Conservation (phyloP, 2,329 filamentous ascomycete species). For the Ophiocordyceps australis region DNA sequence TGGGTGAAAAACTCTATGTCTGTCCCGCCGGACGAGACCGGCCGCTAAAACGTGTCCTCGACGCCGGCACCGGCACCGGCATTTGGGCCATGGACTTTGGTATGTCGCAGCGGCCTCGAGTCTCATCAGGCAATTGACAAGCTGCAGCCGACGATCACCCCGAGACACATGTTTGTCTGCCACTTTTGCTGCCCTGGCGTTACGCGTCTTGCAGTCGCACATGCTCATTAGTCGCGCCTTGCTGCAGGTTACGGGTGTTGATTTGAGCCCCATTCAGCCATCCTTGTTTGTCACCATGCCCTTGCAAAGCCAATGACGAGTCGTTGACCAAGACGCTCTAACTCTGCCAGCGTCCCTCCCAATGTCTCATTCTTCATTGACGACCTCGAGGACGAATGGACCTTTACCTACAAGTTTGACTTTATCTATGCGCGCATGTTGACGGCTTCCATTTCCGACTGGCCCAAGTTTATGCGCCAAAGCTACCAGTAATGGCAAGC, state of each 20-base stretch:
- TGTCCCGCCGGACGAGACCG: slow-evolving; percentile 8
- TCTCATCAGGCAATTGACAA: background rate
- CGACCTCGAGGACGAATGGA: slow-evolving; percentile 22
- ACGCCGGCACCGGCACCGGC: slow-evolving; percentile 30
- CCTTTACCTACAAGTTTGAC: slow-evolving; percentile 18
- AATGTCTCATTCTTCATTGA: slow-evolving; percentile 30
- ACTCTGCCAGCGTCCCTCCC: slow-evolving; percentile 18
- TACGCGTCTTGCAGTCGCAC: background rate
- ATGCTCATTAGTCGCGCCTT: too few relatives aligned
- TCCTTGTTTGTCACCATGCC: slow-evolving; percentile 8
- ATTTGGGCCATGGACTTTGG: slow-evolving; percentile 26
- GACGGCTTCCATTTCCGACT: slow-evolving; percentile 15
- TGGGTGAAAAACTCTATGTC: slow-evolving; percentile 11
- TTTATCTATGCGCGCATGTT: slow-evolving; percentile 21
- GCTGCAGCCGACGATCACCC: slow-evolving; percentile 11
- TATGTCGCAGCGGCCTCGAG: background rate
- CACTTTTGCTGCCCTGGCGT: background rate
- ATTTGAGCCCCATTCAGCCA: slow-evolving; percentile 23
- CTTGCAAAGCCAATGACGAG: too few relatives aligned
- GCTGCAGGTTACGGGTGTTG: slow-evolving; percentile 19
- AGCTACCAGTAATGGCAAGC: slow-evolving; percentile 9
- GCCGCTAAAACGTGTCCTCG: slow-evolving; percentile 15
- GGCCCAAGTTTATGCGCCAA: slow-evolving; percentile 16
- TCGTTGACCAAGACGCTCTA: background rate
- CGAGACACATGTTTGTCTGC: slow-evolving; percentile 8